phyloP scores from a whole-genome alignment of 2,329 filamentous ascomycete genomes.

The Chaetomium olivaceum region DNA sequence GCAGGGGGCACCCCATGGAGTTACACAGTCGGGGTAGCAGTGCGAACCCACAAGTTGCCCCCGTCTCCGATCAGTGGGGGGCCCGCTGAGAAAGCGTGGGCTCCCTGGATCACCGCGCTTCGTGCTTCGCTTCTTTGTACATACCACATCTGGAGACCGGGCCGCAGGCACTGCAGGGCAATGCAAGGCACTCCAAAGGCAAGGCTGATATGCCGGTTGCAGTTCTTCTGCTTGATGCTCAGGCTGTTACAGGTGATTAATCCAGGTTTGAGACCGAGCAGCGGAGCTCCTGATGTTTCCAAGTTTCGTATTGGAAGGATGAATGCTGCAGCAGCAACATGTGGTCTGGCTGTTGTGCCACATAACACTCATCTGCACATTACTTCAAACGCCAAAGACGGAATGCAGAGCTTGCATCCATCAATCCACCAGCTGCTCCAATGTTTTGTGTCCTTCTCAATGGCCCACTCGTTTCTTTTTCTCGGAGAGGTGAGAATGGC shows the following conservation, averaged over 20 bases:
- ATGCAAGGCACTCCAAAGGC: background rate
- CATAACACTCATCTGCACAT: too few species aligned
- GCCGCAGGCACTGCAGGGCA: background rate
- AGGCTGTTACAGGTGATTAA: background rate
- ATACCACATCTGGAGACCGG: slow-evolving; percentile 1
- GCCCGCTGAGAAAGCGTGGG: background rate
- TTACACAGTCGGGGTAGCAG: background rate
- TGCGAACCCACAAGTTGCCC: background rate
- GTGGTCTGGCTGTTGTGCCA: background rate
- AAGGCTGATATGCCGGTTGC: background rate
- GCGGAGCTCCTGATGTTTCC: background rate
- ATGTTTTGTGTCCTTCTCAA: background rate
- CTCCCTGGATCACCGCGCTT: background rate
- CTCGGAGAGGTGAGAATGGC: background rate
- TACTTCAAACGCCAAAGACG: too few species aligned
- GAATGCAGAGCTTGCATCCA: background rate
- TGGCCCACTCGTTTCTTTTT: background rate
- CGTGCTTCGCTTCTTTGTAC: background rate
- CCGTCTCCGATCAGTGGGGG: background rate
- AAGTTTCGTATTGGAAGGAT: background rate
- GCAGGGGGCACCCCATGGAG: background rate
- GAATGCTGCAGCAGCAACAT: background rate
- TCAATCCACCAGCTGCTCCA: background rate
- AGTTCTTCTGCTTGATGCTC: background rate
- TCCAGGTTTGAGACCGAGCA: background rate